phyloP scores from a whole-genome alignment of 345 rosid genomes.

The Eucalyptus pauciflora region DNA sequence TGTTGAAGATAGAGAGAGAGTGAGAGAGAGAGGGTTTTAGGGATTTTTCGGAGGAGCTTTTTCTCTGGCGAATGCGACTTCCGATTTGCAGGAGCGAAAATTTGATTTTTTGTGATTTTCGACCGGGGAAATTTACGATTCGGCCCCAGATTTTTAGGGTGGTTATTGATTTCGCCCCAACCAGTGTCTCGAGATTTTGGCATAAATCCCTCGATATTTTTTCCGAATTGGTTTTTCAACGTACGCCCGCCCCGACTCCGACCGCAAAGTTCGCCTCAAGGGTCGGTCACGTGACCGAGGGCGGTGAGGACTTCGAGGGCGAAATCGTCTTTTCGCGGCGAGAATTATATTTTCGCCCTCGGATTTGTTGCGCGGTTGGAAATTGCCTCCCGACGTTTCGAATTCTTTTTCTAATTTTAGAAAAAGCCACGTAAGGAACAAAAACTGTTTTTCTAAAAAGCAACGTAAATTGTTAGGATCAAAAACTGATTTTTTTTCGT shows the following conservation, averaged over 20 bases:
- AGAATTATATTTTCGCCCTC: neutral
- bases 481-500: too few species aligned
- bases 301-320: neutral
- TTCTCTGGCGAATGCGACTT: neutral
- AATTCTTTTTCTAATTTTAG: neutral
- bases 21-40: neutral
- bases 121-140: neutral
- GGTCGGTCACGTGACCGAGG: neutral
- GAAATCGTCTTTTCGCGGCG: neutral
- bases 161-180: neutral
- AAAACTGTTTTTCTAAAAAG: too few species aligned
- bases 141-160: neutral
- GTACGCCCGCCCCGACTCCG: neutral
- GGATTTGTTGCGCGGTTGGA: neutral
- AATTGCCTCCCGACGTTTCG: neutral
- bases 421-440: too few species aligned
- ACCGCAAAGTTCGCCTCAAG: neutral
- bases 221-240: neutral
- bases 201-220: neutral
- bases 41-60: neutral
- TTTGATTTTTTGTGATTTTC: neutral
- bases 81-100: neutral
- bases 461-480: too few species aligned
- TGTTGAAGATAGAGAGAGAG: neutral
- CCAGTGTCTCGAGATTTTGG: neutral